Evolutionary conservation across 306 rosid genomes (phyloP).

Genomic region (Gleditsia sinensis): DNA sequence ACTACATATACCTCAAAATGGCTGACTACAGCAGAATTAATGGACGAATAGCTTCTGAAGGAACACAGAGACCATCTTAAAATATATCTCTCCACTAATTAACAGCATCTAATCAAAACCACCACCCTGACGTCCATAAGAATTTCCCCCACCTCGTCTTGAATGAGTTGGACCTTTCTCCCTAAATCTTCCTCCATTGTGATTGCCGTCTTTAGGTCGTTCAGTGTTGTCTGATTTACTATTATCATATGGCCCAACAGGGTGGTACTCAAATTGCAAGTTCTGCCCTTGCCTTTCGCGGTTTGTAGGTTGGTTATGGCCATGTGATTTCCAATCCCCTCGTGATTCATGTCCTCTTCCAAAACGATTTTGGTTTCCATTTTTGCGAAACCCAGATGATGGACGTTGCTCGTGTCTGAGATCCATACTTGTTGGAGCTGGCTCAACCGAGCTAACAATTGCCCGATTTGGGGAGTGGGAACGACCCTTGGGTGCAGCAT

Average conservation of each 20-base stretch:
- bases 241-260: constrained; percentile 68
- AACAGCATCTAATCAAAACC: constrained; percentile 48
- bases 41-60: constrained; percentile 26
- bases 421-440: constrained; percentile 47
- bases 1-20: constrained; percentile 37
- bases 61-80: constrained; percentile 16
- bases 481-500: constrained; percentile 56
- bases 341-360: constrained; percentile 68
- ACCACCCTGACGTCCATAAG: constrained; percentile 64
- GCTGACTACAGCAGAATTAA: constrained; percentile 12
- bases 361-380: constrained; percentile 64
- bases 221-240: not conserved
- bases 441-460: constrained; percentile 45
- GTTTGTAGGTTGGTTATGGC: constrained; percentile 53
- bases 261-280: constrained; percentile 75
- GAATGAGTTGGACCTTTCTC: constrained; percentile 75
- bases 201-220: constrained; percentile 47
- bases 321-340: constrained; percentile 63
- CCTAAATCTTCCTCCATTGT: constrained; percentile 58
- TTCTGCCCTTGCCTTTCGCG: constrained; percentile 73
- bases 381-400: constrained; percentile 60
- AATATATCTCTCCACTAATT: constrained; percentile 23
- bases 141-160: constrained; percentile 78
- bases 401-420: constrained; percentile 61
- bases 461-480: constrained; percentile 55